Evolutionary conservation across 164 flowering plant genomes (phyloP).

Genomic region (Tinospora cordifolia): DNA sequence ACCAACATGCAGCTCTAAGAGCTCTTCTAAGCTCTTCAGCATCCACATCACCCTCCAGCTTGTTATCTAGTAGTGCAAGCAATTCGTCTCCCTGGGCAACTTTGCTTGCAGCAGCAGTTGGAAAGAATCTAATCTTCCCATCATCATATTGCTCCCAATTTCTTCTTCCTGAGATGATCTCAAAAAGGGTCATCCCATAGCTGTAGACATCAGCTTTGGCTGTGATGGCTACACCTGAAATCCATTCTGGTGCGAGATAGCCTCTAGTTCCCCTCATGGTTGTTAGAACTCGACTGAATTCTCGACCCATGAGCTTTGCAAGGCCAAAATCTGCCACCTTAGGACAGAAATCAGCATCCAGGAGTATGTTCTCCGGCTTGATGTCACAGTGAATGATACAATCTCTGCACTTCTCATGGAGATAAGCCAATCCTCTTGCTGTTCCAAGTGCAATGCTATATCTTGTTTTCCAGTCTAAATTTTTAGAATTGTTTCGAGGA

Average conservation of each 20-base stretch:
- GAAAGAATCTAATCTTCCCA: conserved; percentile 24
- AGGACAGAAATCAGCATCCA: conserved; percentile 30
- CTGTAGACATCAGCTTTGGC: conserved; percentile 40
- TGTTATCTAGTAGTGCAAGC: conserved; percentile 20
- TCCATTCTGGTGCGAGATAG: conserved; percentile 45
- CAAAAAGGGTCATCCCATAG: conserved; percentile 40
- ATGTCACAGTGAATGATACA: conserved; percentile 38
- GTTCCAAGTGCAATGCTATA: conserved; percentile 28
- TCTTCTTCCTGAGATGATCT: conserved; percentile 32
- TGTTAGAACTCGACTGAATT: conserved; percentile 33
- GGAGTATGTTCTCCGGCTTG: conserved; percentile 34
- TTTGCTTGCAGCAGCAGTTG: conserved; percentile 29
- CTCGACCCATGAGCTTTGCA: conserved; percentile 34
- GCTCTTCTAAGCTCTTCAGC: conserved; percentile 23
- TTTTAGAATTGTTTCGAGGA: neutral
- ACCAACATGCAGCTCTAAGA: conserved; percentile 35
- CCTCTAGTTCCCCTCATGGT: conserved; percentile 42
- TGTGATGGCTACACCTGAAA: conserved; percentile 33
- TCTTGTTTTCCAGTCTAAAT: neutral
- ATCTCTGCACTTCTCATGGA: conserved; percentile 33
- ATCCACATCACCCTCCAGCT: conserved; percentile 25
- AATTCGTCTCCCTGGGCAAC: conserved; percentile 18
- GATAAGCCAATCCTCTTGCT: conserved; percentile 34
- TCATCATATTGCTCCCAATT: conserved; percentile 21
- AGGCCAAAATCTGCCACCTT: conserved; percentile 38